A percentile compares a stretch with the other conserved stretches of the same genome.
Evolutionary conservation across 768 basidiomycete species (phyloP).

Genomic region (Amanita subjunquillea): DNA sequence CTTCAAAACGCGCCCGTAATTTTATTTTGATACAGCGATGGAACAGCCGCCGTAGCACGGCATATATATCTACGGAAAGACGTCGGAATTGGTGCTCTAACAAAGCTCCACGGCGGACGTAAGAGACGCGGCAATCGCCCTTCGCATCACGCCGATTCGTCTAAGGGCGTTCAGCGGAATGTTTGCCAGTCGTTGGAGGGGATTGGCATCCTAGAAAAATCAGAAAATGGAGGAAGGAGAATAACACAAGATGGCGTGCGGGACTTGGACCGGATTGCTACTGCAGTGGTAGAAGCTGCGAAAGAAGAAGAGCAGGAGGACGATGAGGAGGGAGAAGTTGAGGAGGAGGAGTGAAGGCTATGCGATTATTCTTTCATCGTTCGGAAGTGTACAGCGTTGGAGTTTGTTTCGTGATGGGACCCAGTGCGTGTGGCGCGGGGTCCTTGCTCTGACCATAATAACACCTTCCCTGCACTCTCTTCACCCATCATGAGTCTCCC

Average conservation of each 20-base stretch:
- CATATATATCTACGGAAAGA: conserved; percentile 99
- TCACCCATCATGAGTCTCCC: conserved; percentile 38
- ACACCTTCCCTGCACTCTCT: conserved; percentile 5
- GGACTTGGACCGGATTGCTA: conserved; percentile 90
- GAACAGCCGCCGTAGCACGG: conserved; percentile 84
- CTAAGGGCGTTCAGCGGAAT: conserved; percentile 86
- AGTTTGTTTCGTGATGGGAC: too few species aligned
- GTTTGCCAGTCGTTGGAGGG: conserved; percentile 96
- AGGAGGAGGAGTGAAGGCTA: conserved; percentile 39
- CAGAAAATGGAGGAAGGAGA: conserved; percentile 88
- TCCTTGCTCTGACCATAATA: conserved; percentile 2
- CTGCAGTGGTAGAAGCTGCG: conserved; percentile 72
- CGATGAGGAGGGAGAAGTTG: conserved; percentile 61
- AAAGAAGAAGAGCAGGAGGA: conserved; percentile 70
- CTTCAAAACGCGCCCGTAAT: not conserved
- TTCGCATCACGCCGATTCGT: conserved; percentile 84
- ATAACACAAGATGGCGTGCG: conserved; percentile 96
- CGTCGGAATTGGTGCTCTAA: conserved; percentile 86
- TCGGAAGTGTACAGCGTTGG: too few species aligned
- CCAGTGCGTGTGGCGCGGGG: not conserved
- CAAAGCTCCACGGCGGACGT: conserved; percentile 94
- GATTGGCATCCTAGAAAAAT: conserved; percentile 94
- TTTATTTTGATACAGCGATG: not conserved
- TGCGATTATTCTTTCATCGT: not conserved
- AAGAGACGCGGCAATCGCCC: conserved; percentile 96